Evolutionary conservation across 2,329 filamentous ascomycete species (phyloP), one percentile per base, ranked within the genome.

Genomic region (Calonectria pseudoreteaudii): DNA sequence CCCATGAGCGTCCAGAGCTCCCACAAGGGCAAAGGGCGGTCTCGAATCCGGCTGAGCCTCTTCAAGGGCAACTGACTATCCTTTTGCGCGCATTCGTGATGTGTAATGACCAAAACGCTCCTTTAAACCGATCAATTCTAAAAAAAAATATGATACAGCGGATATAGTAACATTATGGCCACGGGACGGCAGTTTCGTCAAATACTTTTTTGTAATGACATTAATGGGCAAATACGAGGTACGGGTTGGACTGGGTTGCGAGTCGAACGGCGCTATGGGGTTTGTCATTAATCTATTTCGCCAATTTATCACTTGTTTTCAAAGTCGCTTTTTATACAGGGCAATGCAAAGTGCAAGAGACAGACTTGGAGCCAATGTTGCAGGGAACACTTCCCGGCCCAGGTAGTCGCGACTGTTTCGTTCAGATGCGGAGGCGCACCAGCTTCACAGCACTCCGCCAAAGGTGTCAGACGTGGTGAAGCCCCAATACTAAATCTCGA

Each of bases 31-130:
- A 73, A 73, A 34, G 71, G 71, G 1, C 58, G 71, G 34, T 73
- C 71, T 3, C 62, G 66, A 16, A 67, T 73, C 41, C 66, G 71
- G 1, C 26, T 73, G 60, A 73, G 71, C 66, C 71, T 73, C 13
- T 73, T 73, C 66, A 73, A 73, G 28, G 67, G 67, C 53, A 73
- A 73, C 38, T 73, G 71, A 73, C 71, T 73, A 52, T 38, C 50
- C 10, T 28, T 65, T 16, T 68, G 70, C 10, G 41, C 60, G 30
- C 26, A 41, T 38, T 28, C 47, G 18, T 67, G 67, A 71, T 53
- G 71, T 70, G 31, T 73, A 70, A 73, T 73, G 71, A 73, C 71
- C 58, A 38, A 44, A 20, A 68, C 56, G 56, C 56, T 62, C 56
- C 13, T 62, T 62, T 20, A 18, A 62, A 28, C 56, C 26, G 38